Base-by-base conservation (phyloP, 2,329 filamentous ascomycete genomes). In the Leptographium wingfieldii region DNA sequence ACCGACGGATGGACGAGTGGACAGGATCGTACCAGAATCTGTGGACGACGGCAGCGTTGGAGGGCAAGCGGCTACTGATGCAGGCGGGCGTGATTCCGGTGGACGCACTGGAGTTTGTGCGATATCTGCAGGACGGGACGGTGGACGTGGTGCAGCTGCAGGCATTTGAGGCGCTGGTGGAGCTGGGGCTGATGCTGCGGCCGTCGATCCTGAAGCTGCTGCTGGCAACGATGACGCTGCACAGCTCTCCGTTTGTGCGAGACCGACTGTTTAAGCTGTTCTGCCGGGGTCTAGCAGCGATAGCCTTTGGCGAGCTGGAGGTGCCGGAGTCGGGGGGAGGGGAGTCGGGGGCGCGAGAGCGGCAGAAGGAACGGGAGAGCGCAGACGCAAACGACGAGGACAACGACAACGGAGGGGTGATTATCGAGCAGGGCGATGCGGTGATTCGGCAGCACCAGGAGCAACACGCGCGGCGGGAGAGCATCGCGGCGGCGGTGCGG, bases 1-100 rank as follows among this genome's bases (percentile, higher is more conserved):
- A 85, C 65, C 78, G 84, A 55, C 77, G 84, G 27, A 84, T 84
- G 72, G 85, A 88, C 67, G 83, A 87, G 67, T 87, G 85, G 79
- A 82, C 82, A 19, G 76, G 80, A 62, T 86, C 84, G 3, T 86
- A 85, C 67, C 83, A 86, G 62, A 88, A 87, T 63, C 77, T 84
- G 59, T 84, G 82, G 76, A 85, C 84, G 22, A 77, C 79, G 63
- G 80, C 84, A 22, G 81, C 81, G 4, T 70, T 87, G 52, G 79
- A 84, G 60, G 84, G 84, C 60, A 82, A 84, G 67, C 77, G 78
- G 66, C 75, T 73, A 49, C 71, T 87, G 57, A 86, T 86, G 83
- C 84, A 85, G 70, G 80, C 80, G 3, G 77, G 80, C 19, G 77
- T 86, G 19, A 84, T 86, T 40, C 76, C 79, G 1, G 69, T 73